Percentiles rank a stretch among this genome's conserved stretches.
Conservation (phyloP, 495 filamentous ascomycete species). For the Niebla homalea region DNA sequence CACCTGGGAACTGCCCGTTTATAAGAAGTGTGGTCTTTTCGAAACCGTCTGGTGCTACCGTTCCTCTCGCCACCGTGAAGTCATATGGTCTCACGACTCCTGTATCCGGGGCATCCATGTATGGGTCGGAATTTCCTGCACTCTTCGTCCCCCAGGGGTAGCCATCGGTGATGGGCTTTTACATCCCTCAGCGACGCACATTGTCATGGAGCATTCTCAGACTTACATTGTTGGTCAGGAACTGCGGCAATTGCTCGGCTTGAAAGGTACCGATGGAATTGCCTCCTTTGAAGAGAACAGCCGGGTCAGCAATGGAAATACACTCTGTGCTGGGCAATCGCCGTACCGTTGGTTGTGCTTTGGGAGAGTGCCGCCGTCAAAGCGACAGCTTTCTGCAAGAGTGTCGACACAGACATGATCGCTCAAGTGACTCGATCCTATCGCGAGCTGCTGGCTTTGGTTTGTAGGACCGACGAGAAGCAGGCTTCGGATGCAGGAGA, state of each 20-base stretch:
- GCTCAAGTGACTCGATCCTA: too few species aligned
- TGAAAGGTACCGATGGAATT: constrained; percentile 5
- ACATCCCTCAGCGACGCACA: not conserved
- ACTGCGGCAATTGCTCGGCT: constrained; percentile 4
- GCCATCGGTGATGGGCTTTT: constrained; percentile 9
- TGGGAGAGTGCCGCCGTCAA: constrained; percentile 3
- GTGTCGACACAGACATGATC: not conserved
- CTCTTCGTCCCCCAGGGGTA: constrained; percentile 12
- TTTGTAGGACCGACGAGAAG: too few species aligned
- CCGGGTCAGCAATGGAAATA: too few species aligned
- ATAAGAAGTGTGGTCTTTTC: constrained; percentile 26
- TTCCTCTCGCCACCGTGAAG: constrained; percentile 23
- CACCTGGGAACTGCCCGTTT: constrained; percentile 21
- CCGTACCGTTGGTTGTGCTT: not conserved
- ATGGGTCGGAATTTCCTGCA: constrained; percentile 19
- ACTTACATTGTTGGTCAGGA: constrained; percentile 12
- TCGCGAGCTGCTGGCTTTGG: too few species aligned
- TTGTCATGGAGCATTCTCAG: not conserved
- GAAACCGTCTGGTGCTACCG: constrained; percentile 36
- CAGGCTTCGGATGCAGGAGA: too few species aligned
- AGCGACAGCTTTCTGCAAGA: not conserved
- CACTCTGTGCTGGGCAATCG: not conserved
- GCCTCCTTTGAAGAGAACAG: not conserved
- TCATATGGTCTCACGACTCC: constrained; percentile 24
- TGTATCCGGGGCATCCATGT: constrained; percentile 20